A percentile compares a stretch with the other conserved stretches of the same genome.
Evolutionary conservation across 805 yeast species (phyloP).

Genomic region (Kodamaea jinghongensis): DNA sequence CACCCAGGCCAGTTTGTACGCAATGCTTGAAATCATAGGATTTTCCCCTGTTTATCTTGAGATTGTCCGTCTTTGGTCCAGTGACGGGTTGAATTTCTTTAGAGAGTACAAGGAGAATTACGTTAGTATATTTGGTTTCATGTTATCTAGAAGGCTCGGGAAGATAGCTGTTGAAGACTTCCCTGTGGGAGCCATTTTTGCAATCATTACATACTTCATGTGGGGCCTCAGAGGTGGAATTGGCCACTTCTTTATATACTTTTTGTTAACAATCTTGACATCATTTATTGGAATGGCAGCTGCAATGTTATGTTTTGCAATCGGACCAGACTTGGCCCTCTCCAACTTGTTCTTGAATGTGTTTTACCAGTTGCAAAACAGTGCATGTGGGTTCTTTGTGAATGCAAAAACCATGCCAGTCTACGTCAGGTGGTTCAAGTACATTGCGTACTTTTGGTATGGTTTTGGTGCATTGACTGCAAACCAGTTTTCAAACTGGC

Average conservation of each 20-base stretch:
- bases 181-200: conserved; percentile 21
- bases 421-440: conserved; percentile 28
- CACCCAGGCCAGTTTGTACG: conserved; percentile 20
- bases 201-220: conserved; percentile 25
- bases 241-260: conserved; percentile 55
- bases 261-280: conserved; percentile 54
- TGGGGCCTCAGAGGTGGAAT: conserved; percentile 25
- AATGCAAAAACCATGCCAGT: conserved; percentile 28
- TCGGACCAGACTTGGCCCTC: conserved; percentile 18
- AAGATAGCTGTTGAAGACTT: conserved; percentile 23
- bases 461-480: conserved; percentile 25
- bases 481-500: conserved; percentile 25
- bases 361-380: conserved; percentile 27
- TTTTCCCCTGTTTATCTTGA: conserved; percentile 26
- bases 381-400: conserved; percentile 29
- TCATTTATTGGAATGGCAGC: conserved; percentile 55
- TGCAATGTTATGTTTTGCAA: conserved; percentile 48
- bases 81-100: conserved; percentile 23
- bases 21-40: conserved; percentile 23
- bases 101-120: conserved; percentile 24
- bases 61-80: conserved; percentile 21
- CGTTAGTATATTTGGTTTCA: conserved; percentile 23
- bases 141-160: conserved; percentile 22
- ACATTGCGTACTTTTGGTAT: conserved; percentile 27
- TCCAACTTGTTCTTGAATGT: conserved; percentile 18